Percentiles rank a stretch among this genome's conserved stretches.
Conservation (phyloP, 1,139 yeast genomes). For the Blastobotrys buckinghamii region DNA sequence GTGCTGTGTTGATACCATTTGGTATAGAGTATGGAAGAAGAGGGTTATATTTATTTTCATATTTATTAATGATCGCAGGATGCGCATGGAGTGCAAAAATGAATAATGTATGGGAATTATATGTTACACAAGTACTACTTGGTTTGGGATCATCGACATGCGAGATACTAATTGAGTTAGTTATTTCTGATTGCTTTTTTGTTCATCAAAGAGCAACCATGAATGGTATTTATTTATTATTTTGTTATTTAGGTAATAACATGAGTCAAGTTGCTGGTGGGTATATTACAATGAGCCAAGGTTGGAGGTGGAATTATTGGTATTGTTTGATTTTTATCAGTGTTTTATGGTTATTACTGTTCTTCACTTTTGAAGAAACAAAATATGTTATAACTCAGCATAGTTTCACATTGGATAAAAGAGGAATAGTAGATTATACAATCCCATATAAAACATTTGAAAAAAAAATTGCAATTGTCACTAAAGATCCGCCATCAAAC, state of each 20-base stretch:
- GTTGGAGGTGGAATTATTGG: slow-evolving; percentile 48
- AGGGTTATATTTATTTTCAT: slow-evolving; percentile 40
- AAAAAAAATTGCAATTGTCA: slow-evolving; percentile 9
- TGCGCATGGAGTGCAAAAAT: slow-evolving; percentile 17
- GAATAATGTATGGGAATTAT: slow-evolving; percentile 16
- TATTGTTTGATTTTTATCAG: slow-evolving; percentile 43
- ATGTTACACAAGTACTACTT: slow-evolving; percentile 15
- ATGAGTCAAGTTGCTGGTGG: slow-evolving; percentile 47
- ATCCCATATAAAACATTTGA: slow-evolving; percentile 10
- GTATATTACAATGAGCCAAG: slow-evolving; percentile 41
- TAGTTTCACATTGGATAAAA: neutral
- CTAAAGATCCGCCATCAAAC: slow-evolving; percentile 10
- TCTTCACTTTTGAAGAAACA: slow-evolving; percentile 45
- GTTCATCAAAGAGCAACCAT: slow-evolving; percentile 48
- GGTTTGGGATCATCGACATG: slow-evolving; percentile 16
- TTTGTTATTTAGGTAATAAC: slow-evolving; percentile 37
- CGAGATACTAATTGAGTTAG: slow-evolving; percentile 16
- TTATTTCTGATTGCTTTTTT: slow-evolving; percentile 46
- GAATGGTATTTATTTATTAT: slow-evolving; percentile 41
- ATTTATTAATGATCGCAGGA: slow-evolving; percentile 28
- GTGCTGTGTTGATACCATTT: slow-evolving; percentile 41
- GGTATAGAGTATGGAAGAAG: slow-evolving; percentile 46
- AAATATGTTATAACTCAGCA: slow-evolving; percentile 28
- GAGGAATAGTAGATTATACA: slow-evolving; percentile 5
- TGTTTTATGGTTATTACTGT: slow-evolving; percentile 39